Evolutionary conservation across 106 monocot species (phyloP), one percentile per base, ranked within the genome.

Genomic region (Hemerocallis citrina): DNA sequence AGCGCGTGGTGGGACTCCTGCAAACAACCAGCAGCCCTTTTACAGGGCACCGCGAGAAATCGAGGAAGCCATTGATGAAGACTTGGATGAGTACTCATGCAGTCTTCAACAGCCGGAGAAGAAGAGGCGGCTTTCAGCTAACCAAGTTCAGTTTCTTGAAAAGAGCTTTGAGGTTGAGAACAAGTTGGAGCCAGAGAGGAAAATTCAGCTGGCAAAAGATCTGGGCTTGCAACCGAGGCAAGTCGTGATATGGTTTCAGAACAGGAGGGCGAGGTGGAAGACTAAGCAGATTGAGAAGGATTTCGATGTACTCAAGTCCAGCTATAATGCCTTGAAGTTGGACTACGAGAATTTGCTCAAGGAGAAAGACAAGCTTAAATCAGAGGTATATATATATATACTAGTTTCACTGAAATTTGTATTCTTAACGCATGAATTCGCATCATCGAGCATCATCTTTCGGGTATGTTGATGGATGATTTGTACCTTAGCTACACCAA

Each of bases 241-340:
- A 54, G 76, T 88, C 3, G 88, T 83, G 0, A 77, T 88, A 11
- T 88, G 88, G 88, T 88, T 83, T 62, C 88, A 88, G 76, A 88
- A 88, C 48, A 79, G 88, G 7, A 65, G 83, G 9, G 88, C 82
- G 1, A 58, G 86, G 16, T 86, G 86, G 86, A 86, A 86, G 63
- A 82, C 74, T 0, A 86, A 86, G 62, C 88, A 88, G 59, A 67
- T 88, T 0, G 79, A 88, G 73, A 82, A 74, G 76, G 88, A 88
- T 7, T 88, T 70, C 9, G 79, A 68, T 4, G 30, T 49, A 20
- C 63, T 88, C 17, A 88, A 68, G 38, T 44, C 19, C 16, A 71
- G 67, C 49, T 83, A 76, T 14, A 35, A 88, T 27, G 21, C 43
- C 16, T 76, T 88, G 32, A 76, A 71, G 63, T 40, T 35, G 29